Percentiles rank a stretch among this genome's conserved stretches.
These are phyloP conservation scores for Colletotrichum paranaense DNA, from an alignment of 2,329 filamentous ascomycete genomes.

Conservation along the genomic window DNA sequence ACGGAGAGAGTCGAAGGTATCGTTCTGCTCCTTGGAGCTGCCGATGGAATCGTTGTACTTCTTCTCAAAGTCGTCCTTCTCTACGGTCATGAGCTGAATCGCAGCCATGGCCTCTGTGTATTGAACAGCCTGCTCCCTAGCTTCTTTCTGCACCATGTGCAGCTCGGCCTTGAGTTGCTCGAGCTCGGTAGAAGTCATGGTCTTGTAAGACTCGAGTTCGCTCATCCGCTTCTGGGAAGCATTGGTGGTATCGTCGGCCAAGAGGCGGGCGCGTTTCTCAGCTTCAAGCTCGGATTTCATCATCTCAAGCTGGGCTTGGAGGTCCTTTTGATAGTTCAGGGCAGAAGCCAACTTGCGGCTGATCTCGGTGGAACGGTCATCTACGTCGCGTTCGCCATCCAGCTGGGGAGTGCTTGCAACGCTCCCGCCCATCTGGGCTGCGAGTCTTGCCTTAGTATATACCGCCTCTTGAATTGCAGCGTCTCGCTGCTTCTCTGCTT, in stretches of 20 bases:
- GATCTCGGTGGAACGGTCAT: conserved; percentile 79
- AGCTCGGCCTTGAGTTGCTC: conserved; percentile 88
- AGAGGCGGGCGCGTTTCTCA: conserved; percentile 82
- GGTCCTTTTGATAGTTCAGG: conserved; percentile 80
- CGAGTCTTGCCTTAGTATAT: conserved; percentile 93
- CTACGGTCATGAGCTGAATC: conserved; percentile 81
- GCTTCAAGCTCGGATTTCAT: conserved; percentile 78
- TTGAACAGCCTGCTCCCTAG: conserved; percentile 83
- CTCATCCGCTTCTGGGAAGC: conserved; percentile 85
- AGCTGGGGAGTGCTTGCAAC: conserved; percentile 69
- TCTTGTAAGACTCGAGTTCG: conserved; percentile 86
- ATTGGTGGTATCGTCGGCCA: conserved; percentile 89
- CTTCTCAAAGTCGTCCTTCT: conserved; percentile 81
- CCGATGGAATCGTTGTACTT: conserved; percentile 75
- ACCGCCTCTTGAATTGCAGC: conserved; percentile 94
- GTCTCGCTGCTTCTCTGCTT: conserved; percentile 94
- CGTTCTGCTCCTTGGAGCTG: conserved; percentile 76
- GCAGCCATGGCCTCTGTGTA: conserved; percentile 81
- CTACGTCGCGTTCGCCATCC: conserved; percentile 69
- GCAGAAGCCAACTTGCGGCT: conserved; percentile 85
- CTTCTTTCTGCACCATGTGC: conserved; percentile 80
- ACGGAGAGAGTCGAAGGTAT: conserved; percentile 79
- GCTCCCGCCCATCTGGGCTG: conserved; percentile 77
- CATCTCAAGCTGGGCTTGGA: conserved; percentile 81
- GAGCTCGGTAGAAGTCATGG: conserved; percentile 85